A percentile compares a stretch with the other conserved stretches of the same genome.
Conservation (phyloP, 2,329 filamentous ascomycete genomes). For the Scytalidium lignicola region DNA sequence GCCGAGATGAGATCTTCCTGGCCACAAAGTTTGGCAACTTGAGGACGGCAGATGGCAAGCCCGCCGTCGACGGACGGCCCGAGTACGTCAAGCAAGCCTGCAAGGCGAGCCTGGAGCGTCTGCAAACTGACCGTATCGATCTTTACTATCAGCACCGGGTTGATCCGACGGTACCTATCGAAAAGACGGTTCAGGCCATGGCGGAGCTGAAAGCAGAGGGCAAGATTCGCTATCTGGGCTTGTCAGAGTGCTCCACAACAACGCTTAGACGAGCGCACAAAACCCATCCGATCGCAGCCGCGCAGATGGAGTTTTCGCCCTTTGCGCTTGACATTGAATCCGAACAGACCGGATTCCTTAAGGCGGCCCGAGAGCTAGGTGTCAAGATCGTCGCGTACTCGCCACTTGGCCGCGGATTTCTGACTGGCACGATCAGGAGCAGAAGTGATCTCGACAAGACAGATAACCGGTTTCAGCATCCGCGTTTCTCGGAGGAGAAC, state of each 20-base stretch:
- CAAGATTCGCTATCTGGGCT: conserved; percentile 7
- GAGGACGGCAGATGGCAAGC: conserved; percentile 1
- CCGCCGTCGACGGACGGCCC: conserved; percentile 11
- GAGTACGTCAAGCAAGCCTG: conserved; percentile 35
- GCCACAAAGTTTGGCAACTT: conserved; percentile 12
- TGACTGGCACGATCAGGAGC: conserved; percentile 30
- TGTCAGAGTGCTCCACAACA: conserved; percentile 3
- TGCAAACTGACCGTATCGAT: conserved; percentile 32
- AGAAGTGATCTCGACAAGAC: conserved; percentile 5
- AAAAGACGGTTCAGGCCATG: conserved; percentile 35
- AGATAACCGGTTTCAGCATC: conserved; percentile 31
- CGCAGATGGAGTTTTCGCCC: conserved; percentile 48
- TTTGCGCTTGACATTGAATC: conserved; percentile 46
- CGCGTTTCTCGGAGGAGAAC: conserved; percentile 39
- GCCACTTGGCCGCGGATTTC: conserved; percentile 42
- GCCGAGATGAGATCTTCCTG: conserved; percentile 11
- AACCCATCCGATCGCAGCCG: conserved; percentile 41
- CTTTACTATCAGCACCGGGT: conserved; percentile 36
- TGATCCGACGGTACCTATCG: conserved; percentile 31
- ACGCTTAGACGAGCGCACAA: conserved; percentile 24
- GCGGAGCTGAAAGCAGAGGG: conserved; percentile 25
- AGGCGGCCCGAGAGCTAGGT: conserved; percentile 34
- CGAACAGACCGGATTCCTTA: conserved; percentile 28
- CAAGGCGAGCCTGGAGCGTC: conserved; percentile 30
- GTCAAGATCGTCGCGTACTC: conserved; percentile 40